Percentiles rank a stretch among this genome's conserved stretches.
Evolutionary conservation across 495 filamentous ascomycete genomes (phyloP).

Genomic region (Penicillium herquei): DNA sequence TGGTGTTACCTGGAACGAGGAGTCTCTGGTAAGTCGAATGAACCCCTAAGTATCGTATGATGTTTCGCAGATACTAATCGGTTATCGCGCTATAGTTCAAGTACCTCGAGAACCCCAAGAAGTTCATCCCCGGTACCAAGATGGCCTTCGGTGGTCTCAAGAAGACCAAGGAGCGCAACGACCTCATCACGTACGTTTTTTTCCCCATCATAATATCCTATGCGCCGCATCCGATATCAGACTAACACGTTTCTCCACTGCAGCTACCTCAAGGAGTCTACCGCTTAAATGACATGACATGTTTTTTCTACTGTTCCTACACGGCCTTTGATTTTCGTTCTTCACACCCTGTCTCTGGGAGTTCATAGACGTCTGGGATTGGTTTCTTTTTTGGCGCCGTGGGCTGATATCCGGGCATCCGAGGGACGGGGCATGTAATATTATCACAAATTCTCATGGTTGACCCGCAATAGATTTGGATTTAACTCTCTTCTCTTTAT

Average conservation of each 20-base stretch:
- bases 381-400: conserved; percentile 21
- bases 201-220: background rate
- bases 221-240: background rate
- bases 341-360: conserved; percentile 24
- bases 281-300: conserved; percentile 50
- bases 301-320: conserved; percentile 11
- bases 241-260: conserved; percentile 4
- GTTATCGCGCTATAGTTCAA: conserved; percentile 54
- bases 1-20: conserved; percentile 83
- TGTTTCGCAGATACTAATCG: conserved; percentile 12
- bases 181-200: conserved; percentile 88
- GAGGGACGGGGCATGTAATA: conserved; percentile 42
- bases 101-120: conserved; percentile 92
- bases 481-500: conserved; percentile 11
- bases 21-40: conserved; percentile 71
- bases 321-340: conserved; percentile 17
- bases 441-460: conserved; percentile 33
- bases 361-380: conserved; percentile 24
- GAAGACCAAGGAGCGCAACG: conserved; percentile 99
- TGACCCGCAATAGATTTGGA: conserved; percentile 32
- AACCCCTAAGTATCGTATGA: background rate
- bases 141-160: conserved; percentile 99
- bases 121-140: conserved; percentile 99
- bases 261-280: conserved; percentile 66
- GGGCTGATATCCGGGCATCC: conserved; percentile 26